Conservation (phyloP, 2,329 filamentous ascomycete genomes). For the Conoideocrella luteorostrata region DNA sequence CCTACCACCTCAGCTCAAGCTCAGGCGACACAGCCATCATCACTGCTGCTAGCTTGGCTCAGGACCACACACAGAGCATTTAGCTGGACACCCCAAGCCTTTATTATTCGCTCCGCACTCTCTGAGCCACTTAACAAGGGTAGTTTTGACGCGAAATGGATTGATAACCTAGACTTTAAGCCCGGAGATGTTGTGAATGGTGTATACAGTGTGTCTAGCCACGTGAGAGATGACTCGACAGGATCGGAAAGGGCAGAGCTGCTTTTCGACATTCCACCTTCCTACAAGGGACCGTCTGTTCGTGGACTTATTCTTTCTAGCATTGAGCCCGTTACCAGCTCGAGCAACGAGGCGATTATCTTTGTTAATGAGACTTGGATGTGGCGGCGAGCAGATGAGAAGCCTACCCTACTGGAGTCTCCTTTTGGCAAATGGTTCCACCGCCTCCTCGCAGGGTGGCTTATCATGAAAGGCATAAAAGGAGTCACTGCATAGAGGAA, state of each 20-base stretch:
- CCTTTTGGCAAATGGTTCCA: conserved; percentile 25
- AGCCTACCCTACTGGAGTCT: conserved; percentile 23
- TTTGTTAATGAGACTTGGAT: conserved; percentile 35
- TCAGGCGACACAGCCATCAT: not conserved
- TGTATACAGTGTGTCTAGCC: conserved; percentile 22
- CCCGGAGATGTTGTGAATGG: conserved; percentile 25
- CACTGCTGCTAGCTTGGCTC: conserved; percentile 20
- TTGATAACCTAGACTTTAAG: conserved; percentile 17
- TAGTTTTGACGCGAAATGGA: no score
- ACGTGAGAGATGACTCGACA: conserved; percentile 8
- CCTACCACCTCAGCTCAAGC: no score
- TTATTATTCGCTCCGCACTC: no score
- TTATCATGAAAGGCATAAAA: conserved; percentile 19
- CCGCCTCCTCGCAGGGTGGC: conserved; percentile 19
- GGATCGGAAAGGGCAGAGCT: conserved; percentile 23
- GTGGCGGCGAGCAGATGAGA: conserved; percentile 25
- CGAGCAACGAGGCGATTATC: not conserved
- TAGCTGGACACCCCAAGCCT: no score
- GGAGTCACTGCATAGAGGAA: conserved; percentile 4
- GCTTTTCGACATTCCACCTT: conserved; percentile 17
- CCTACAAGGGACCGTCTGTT: conserved; percentile 17
- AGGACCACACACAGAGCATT: conserved; percentile 22
- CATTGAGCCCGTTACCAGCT: conserved; percentile 10
- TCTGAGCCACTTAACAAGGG: no score
- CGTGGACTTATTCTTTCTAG: conserved; percentile 20